Evolutionary conservation across 176 grass and related monocot genomes (phyloP).

Genomic region (Cocos nucifera): DNA sequence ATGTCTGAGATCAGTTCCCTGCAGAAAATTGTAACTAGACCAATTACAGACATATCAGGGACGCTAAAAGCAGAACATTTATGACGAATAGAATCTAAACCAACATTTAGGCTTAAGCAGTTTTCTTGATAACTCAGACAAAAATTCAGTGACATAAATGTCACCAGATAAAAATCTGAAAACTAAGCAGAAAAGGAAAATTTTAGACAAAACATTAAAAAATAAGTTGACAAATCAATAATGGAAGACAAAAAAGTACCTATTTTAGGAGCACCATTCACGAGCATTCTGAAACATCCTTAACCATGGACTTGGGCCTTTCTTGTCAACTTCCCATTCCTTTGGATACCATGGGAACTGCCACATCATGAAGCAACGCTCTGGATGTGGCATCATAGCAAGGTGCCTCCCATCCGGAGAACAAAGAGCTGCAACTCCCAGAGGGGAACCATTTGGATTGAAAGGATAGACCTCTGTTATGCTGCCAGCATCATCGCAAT

Average conservation of each 20-base stretch:
- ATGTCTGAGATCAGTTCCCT: no score
- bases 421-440: constrained; percentile 76
- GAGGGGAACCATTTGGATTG: constrained; percentile 89
- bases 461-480: constrained; percentile 75
- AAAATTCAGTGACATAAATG: no score
- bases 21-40: no score
- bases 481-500: constrained; percentile 66
- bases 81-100: no score
- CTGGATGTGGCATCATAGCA: constrained; percentile 95
- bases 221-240: no score
- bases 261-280: constrained; percentile 60
- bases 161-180: no score
- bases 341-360: constrained; percentile 93
- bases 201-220: no score
- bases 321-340: constrained; percentile 71
- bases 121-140: no score
- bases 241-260: constrained; percentile 13
- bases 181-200: no score
- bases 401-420: constrained; percentile 86
- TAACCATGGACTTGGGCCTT: constrained; percentile 72
- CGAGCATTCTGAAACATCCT: constrained; percentile 88
- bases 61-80: no score
- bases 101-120: no score
- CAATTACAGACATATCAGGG: no score
- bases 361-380: constrained; percentile 99